Percentiles rank a stretch among this genome's conserved stretches.
These are phyloP conservation scores for Aquilaria yunnanensis DNA, from an alignment of 345 rosid genomes.

Conservation along the genomic window DNA sequence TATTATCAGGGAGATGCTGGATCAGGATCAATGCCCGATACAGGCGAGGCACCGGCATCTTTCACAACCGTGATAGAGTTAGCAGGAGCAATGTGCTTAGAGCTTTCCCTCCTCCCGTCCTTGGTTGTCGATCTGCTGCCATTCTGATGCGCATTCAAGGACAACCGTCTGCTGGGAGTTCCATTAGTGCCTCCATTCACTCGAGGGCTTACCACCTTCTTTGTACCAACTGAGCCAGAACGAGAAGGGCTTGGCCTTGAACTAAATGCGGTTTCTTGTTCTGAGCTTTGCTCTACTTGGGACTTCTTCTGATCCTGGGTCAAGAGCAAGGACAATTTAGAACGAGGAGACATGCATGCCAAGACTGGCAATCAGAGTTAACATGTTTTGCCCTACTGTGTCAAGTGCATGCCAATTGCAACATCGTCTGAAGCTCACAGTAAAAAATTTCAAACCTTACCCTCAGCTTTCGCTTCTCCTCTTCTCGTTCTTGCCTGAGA, in stretches of 20 bases:
- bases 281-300: constrained; percentile 65
- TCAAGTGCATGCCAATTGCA: not conserved
- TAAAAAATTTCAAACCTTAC: constrained; percentile 27
- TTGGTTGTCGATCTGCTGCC: constrained; percentile 52
- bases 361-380: not conserved
- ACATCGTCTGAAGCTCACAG: not conserved
- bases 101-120: constrained; percentile 68
- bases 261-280: constrained; percentile 55
- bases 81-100: constrained; percentile 48
- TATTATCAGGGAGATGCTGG: constrained; percentile 53
- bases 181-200: constrained; percentile 65
- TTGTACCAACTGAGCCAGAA: constrained; percentile 36
- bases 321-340: not conserved
- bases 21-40: constrained; percentile 50
- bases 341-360: not conserved
- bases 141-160: constrained; percentile 65
- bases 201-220: constrained; percentile 68
- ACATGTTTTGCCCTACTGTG: too few relatives aligned
- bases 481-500: constrained; percentile 85
- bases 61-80: constrained; percentile 55
- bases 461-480: constrained; percentile 73
- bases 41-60: constrained; percentile 55
- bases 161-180: constrained; percentile 63
- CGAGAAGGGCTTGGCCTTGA: constrained; percentile 64
- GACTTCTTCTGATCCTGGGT: constrained; percentile 70